Percentiles rank a stretch among this genome's conserved stretches.
Evolutionary conservation across 257 asterid genomes (phyloP).

Genomic region (Solanum chiquidenum): DNA sequence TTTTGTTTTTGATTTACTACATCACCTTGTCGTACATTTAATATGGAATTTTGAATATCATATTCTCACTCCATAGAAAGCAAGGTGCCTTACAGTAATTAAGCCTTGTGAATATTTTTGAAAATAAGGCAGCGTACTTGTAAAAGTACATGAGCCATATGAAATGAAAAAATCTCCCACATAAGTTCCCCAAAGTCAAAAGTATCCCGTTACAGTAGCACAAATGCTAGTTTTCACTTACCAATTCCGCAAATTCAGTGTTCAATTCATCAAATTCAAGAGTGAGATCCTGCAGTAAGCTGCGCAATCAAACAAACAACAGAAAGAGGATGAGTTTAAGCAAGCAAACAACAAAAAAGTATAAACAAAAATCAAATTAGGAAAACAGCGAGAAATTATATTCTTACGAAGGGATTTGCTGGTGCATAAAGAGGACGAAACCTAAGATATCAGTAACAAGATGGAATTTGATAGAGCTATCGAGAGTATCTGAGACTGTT

Average conservation of each 20-base stretch:
- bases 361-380: background rate
- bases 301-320: conserved; percentile 14
- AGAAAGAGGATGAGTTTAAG: background rate
- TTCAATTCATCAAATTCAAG: conserved; percentile 64
- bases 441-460: conserved; percentile 56
- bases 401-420: conserved; percentile 87
- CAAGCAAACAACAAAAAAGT: background rate
- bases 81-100: background rate
- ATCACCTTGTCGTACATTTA: background rate
- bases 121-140: background rate
- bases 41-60: background rate
- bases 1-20: background rate
- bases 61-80: background rate
- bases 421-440: conserved; percentile 86
- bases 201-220: background rate
- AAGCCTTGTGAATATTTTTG: background rate
- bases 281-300: conserved; percentile 69
- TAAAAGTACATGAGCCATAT: background rate
- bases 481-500: conserved; percentile 36
- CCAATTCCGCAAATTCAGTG: conserved; percentile 54
- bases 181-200: background rate
- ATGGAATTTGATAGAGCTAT: conserved; percentile 60
- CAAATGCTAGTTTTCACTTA: conserved; percentile 6
- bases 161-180: background rate
- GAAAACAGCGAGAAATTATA: background rate